Conservation (phyloP, 352 stramenopile species). For the Pythium plurisporium region DNA sequence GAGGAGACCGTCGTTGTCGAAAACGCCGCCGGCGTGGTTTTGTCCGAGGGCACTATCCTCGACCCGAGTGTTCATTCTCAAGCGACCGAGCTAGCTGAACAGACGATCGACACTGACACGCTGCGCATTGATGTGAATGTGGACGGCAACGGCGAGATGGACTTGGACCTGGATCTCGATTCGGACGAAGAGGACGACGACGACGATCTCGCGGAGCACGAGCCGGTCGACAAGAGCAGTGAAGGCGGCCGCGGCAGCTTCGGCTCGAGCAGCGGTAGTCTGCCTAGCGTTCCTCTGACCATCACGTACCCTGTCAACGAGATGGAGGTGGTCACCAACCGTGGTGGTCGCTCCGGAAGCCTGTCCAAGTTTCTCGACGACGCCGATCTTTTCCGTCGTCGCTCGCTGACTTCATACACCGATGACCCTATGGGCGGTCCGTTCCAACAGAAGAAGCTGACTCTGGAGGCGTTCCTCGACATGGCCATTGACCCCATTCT, state of each 20-base stretch:
- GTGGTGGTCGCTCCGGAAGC: constrained; percentile 56
- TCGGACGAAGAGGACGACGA: constrained; percentile 18
- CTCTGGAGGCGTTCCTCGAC: constrained; percentile 56
- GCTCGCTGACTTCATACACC: constrained; percentile 67
- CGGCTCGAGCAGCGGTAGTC: neutral
- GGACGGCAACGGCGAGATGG: neutral
- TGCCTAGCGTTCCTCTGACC: constrained; percentile 42
- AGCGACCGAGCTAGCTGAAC: neutral
- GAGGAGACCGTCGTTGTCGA: neutral
- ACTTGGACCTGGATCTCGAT: constrained; percentile 14
- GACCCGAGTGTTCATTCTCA: constrained; percentile 1
- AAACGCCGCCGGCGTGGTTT: constrained; percentile 1
- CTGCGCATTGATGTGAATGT: constrained; percentile 6
- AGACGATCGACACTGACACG: neutral
- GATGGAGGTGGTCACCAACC: constrained; percentile 82
- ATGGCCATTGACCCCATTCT: constrained; percentile 85
- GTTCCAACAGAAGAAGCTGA: constrained; percentile 66
- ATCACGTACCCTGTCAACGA: constrained; percentile 80
- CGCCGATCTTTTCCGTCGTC: constrained; percentile 60
- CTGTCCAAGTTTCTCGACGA: constrained; percentile 82
- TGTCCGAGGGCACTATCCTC: constrained; percentile 13
- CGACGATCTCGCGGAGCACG: constrained; percentile 16
- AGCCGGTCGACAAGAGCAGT: constrained; percentile 18
- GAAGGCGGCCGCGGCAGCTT: constrained; percentile 8
- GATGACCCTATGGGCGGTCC: constrained; percentile 53